A percentile compares a stretch with the other conserved stretches of the same genome.
Conservation (phyloP, 176 grass and related monocot species). For the Alloteropsis semialata region DNA sequence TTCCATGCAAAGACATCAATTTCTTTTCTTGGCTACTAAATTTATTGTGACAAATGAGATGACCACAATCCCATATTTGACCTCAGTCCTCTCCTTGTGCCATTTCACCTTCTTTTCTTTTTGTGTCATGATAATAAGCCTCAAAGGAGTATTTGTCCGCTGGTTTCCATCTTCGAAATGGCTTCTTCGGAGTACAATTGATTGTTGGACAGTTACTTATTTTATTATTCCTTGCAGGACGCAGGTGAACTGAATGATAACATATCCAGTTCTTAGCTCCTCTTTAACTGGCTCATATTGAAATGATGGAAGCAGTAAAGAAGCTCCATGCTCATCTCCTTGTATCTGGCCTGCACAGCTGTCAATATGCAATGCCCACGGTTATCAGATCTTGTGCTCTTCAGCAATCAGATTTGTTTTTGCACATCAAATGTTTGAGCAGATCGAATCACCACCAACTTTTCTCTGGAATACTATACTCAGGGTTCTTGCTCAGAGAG, state of each 20-base stretch:
- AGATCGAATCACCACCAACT: slow-evolving; percentile 45
- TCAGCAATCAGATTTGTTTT: slow-evolving; percentile 30
- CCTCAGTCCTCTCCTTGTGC: neutral
- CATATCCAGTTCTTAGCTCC: neutral
- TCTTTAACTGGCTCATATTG: slow-evolving; percentile 1
- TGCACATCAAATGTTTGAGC: slow-evolving; percentile 39
- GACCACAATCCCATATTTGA: neutral
- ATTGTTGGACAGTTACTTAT: neutral
- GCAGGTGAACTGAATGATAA: neutral
- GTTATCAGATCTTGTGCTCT: slow-evolving; percentile 56
- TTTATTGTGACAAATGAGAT: slow-evolving; percentile 14
- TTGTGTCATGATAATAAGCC: neutral
- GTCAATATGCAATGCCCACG: slow-evolving; percentile 36
- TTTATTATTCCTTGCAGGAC: slow-evolving; percentile 27
- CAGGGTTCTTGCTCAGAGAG: slow-evolving; percentile 42
- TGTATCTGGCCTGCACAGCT: slow-evolving; percentile 40
- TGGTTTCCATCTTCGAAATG: neutral
- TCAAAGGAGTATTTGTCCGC: neutral
- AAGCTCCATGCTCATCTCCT: slow-evolving; percentile 49
- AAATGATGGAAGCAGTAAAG: slow-evolving; percentile 37
- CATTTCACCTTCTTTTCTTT: neutral
- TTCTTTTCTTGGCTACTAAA: neutral
- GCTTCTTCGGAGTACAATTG: neutral
- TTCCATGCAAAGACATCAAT: neutral
- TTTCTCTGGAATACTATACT: slow-evolving; percentile 53